These are phyloP conservation scores for Solioccasus polychromus DNA, from an alignment of 768 basidiomycete genomes.

Conservation along the genomic window DNA sequence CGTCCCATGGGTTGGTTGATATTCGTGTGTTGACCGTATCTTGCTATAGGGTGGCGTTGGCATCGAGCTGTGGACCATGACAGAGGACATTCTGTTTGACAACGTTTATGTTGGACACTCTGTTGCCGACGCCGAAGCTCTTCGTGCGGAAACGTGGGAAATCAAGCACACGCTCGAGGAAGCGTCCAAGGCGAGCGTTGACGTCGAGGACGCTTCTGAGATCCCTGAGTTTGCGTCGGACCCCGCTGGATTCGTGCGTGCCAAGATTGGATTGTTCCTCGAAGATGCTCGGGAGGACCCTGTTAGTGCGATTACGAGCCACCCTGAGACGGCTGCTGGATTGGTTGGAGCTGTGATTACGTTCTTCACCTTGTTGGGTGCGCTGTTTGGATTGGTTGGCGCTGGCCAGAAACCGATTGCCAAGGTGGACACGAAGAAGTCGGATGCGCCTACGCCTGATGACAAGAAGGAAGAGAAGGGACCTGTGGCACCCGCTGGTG, in stretches of 20 bases:
- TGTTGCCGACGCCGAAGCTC: conserved; percentile 72
- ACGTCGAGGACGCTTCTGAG: conserved; percentile 45
- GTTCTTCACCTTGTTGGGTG: conserved; percentile 81
- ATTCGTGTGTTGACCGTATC: conserved; percentile 1
- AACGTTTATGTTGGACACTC: conserved; percentile 96
- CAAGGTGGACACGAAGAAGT: conserved; percentile 73
- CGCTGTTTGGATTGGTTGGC: conserved; percentile 76
- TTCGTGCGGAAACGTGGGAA: conserved; percentile 88
- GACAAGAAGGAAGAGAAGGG: conserved; percentile 65
- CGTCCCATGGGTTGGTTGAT: conserved; percentile 21
- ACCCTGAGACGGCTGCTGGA: conserved; percentile 84
- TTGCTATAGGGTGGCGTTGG: conserved; percentile 79
- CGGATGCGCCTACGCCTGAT: conserved; percentile 60
- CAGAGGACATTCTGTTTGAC: conserved; percentile 89
- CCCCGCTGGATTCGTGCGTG: conserved; percentile 77
- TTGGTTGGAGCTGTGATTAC: conserved; percentile 73
- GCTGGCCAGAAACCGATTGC: conserved; percentile 65
- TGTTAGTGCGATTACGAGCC: conserved; percentile 75
- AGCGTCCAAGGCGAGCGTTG: conserved; percentile 42
- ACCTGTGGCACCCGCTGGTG: conserved; percentile 71
- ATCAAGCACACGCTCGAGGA: conserved; percentile 85
- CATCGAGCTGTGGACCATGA: conserved; percentile 99
- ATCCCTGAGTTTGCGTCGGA: conserved; percentile 61
- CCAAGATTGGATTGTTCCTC: conserved; percentile 76
- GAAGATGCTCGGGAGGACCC: conserved; percentile 76